phyloP scores from a whole-genome alignment of 2,329 filamentous ascomycete species.

The Colletotrichum echinochloae region DNA sequence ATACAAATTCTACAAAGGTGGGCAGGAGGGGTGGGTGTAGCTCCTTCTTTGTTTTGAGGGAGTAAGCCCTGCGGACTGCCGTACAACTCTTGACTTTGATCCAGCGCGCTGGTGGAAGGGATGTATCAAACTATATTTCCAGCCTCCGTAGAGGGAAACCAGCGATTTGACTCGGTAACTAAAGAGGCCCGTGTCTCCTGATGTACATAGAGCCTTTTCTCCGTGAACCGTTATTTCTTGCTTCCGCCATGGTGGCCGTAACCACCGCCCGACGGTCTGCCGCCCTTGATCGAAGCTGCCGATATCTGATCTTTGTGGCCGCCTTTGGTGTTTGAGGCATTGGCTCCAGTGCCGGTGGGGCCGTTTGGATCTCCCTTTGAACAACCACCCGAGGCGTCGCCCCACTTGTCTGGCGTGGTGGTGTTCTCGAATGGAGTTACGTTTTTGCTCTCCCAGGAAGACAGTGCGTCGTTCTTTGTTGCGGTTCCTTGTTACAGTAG shows the following conservation, averaged over 20 bases:
- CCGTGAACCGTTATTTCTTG: background rate
- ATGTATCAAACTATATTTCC: background rate
- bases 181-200: background rate
- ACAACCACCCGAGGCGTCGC: background rate
- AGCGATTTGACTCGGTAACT: background rate
- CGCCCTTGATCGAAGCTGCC: background rate
- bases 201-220: fast-evolving
- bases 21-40: too few relatives aligned
- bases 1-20: too few relatives aligned
- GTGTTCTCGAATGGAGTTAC: background rate
- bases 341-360: background rate
- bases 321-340: background rate
- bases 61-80: too few relatives aligned
- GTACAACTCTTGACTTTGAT: background rate
- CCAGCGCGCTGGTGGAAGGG: background rate
- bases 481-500: too few relatives aligned
- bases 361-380: background rate
- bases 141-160: background rate
- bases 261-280: background rate
- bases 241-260: constrained; percentile 4
- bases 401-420: background rate
- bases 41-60: too few relatives aligned
- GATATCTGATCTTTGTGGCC: constrained; percentile 5
- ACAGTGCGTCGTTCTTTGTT: background rate
- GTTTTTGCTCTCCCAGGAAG: constrained; percentile 2